Conservation (phyloP, 2,329 filamentous ascomycete genomes). For the Nannizziopsis barbatae region DNA sequence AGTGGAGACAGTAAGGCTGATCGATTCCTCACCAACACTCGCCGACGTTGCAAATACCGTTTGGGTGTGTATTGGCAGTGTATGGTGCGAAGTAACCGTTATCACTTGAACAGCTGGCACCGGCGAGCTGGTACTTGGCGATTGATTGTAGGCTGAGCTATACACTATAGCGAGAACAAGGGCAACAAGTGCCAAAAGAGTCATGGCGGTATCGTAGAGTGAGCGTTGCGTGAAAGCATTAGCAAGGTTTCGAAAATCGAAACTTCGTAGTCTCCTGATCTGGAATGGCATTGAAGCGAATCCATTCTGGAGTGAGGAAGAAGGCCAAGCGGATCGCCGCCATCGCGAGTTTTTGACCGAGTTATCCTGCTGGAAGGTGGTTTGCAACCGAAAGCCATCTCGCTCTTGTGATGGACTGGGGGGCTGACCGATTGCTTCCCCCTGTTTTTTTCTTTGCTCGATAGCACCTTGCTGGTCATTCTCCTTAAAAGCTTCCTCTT, state of each 20-base stretch:
- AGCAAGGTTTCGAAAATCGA: not conserved
- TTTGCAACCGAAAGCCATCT: constrained; percentile 7
- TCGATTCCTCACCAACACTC: not conserved
- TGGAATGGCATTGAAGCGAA: not conserved
- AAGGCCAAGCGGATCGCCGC: not conserved
- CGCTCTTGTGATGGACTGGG: constrained; percentile 14
- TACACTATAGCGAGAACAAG: constrained; percentile 5
- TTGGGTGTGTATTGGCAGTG: not conserved
- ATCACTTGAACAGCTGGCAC: not conserved
- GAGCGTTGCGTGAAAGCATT: not conserved
- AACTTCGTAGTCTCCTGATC: not conserved
- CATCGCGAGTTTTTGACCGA: too few species aligned
- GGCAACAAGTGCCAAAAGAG: not conserved
- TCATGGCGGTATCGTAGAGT: constrained; percentile 5
- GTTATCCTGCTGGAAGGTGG: too few species aligned
- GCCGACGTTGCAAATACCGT: constrained; percentile 5
- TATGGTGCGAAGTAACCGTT: constrained; percentile 3
- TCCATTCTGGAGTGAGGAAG: not conserved
- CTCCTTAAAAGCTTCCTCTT: constrained; percentile 29
- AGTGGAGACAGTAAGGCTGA: not conserved
- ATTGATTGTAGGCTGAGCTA: not conserved
- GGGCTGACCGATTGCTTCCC: constrained; percentile 17
- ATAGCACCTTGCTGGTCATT: constrained; percentile 17
- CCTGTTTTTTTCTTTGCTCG: constrained; percentile 14
- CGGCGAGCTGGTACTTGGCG: not conserved